Percentiles rank a stretch among this genome's conserved stretches.
These are phyloP conservation scores for Macroventuria anomochaeta DNA, from an alignment of 2,329 filamentous ascomycete species.

Conservation along the genomic window DNA sequence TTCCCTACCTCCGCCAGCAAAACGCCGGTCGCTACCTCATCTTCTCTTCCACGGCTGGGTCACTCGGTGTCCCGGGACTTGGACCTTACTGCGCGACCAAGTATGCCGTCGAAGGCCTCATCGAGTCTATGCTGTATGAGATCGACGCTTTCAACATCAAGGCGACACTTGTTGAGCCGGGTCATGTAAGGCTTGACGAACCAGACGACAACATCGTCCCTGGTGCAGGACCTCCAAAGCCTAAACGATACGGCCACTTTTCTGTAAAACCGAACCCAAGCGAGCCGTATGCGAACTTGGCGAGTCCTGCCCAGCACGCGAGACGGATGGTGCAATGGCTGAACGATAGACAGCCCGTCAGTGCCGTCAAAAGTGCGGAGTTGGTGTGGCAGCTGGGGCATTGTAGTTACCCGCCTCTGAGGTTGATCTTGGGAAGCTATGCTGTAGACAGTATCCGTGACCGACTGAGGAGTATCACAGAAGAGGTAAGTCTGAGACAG, in stretches of 20 bases:
- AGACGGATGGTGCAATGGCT: conserved; percentile 94
- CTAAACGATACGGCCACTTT: conserved; percentile 91
- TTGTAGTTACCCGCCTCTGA: conserved; percentile 88
- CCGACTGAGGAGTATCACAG: conserved; percentile 84
- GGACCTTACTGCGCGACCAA: conserved; percentile 97
- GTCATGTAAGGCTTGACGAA: conserved; percentile 86
- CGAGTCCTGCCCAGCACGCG: conserved; percentile 85
- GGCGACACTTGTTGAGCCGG: conserved; percentile 90
- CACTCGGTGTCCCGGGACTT: conserved; percentile 89
- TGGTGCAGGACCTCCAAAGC: conserved; percentile 45
- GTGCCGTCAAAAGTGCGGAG: conserved; percentile 90
- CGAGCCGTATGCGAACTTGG: conserved; percentile 77
- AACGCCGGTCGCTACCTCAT: conserved; percentile 83
- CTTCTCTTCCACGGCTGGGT: conserved; percentile 90
- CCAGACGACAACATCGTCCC: conserved; percentile 58
- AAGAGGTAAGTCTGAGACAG: conserved; percentile 73
- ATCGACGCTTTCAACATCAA: conserved; percentile 92
- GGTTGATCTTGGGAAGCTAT: conserved; percentile 88
- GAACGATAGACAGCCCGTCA: conserved; percentile 88
- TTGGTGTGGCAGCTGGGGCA: conserved; percentile 92
- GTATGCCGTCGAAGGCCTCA: conserved; percentile 92
- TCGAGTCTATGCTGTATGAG: conserved; percentile 97
- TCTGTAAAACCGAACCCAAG: conserved; percentile 80
- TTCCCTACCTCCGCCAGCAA: conserved; percentile 85
- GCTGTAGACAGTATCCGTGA: conserved; percentile 96